These are phyloP conservation scores for Elsinoe ampelina DNA, from an alignment of 2,329 filamentous ascomycete species.

Conservation along the genomic window DNA sequence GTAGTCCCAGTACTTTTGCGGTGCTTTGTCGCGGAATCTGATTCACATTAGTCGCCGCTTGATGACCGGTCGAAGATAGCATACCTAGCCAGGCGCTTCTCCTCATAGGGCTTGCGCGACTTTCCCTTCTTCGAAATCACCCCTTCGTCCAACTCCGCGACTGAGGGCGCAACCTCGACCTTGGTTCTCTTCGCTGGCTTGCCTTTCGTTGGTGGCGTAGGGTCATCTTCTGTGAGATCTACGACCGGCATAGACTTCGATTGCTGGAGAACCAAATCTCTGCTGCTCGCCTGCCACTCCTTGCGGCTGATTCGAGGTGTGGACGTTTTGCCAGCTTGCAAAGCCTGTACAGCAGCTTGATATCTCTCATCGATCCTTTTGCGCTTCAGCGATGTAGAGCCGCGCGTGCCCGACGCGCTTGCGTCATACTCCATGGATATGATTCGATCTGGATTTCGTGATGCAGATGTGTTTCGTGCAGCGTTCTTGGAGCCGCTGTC, in stretches of 20 bases:
- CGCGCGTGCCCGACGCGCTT: background rate
- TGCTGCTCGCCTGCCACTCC: background rate
- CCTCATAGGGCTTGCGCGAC: background rate
- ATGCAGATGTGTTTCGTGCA: no score
- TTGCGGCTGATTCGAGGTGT: background rate
- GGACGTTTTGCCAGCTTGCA: background rate
- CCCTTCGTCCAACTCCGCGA: background rate
- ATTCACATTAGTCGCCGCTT: background rate
- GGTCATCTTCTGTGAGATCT: background rate
- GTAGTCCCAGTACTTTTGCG: constrained; percentile 20
- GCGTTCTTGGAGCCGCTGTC: no score
- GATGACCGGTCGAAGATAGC: background rate
- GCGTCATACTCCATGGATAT: no score
- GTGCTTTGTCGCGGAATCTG: constrained; percentile 20
- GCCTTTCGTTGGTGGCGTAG: background rate
- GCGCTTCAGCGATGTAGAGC: background rate
- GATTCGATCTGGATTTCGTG: no score
- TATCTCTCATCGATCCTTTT: background rate
- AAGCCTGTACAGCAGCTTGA: no score
- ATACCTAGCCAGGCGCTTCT: constrained; percentile 9
- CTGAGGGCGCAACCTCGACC: background rate
- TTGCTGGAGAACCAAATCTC: background rate
- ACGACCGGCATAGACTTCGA: background rate
- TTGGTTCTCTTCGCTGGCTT: background rate
- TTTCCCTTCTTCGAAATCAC: background rate